Evolutionary conservation across 257 asterid genomes (phyloP).

Genomic region (Plantago ovata): DNA sequence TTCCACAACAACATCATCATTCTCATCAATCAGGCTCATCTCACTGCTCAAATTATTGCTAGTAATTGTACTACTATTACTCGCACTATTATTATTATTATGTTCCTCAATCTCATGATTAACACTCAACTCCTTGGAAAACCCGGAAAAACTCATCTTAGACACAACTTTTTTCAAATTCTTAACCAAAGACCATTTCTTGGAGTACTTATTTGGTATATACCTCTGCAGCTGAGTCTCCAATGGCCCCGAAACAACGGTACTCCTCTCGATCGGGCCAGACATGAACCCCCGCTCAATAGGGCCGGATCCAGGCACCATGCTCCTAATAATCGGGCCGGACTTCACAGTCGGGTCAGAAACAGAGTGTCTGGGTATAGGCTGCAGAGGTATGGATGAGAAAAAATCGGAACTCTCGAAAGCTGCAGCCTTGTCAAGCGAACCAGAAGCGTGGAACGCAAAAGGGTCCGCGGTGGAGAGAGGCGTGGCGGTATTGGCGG

Average conservation of each 20-base stretch:
- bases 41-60: constrained; percentile 58
- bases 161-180: constrained; percentile 48
- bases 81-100: constrained; percentile 13
- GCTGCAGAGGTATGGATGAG: constrained; percentile 83
- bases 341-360: constrained; percentile 35
- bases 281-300: constrained; percentile 81
- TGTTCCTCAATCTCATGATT: constrained; percentile 26
- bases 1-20: constrained; percentile 38
- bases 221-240: constrained; percentile 74
- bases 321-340: constrained; percentile 62
- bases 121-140: constrained; percentile 38
- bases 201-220: constrained; percentile 51
- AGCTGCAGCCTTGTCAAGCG: constrained; percentile 70
- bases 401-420: constrained; percentile 86
- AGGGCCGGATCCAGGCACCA: constrained; percentile 59
- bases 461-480: constrained; percentile 47
- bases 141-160: constrained; percentile 43
- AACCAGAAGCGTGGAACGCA: constrained; percentile 20
- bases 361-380: constrained; percentile 43
- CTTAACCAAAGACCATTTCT: constrained; percentile 52
- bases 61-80: constrained; percentile 43
- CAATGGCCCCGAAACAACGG: constrained; percentile 78
- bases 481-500: constrained; percentile 67
- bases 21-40: constrained; percentile 65
- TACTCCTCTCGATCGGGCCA: constrained; percentile 86